phyloP scores from a whole-genome alignment of 1,284 basidiomycete genomes.

The Bjerkandera adusta region DNA sequence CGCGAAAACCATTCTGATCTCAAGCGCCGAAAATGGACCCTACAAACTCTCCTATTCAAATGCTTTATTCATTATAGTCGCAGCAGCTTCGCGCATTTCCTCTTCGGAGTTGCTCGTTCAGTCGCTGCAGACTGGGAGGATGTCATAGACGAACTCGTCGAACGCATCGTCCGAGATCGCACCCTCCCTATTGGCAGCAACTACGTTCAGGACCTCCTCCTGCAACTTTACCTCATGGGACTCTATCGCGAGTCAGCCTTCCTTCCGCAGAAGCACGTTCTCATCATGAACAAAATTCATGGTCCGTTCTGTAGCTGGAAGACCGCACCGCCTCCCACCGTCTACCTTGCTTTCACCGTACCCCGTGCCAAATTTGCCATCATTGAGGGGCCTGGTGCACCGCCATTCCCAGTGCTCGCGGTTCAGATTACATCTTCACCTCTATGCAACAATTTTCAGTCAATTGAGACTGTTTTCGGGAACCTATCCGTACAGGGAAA shows the following conservation, averaged over 20 bases:
- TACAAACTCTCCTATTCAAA: conserved; percentile 16
- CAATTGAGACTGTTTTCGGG: conserved; percentile 10
- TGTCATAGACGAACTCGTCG: background rate
- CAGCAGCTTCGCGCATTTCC: conserved; percentile 36
- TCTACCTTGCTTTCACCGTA: conserved; percentile 9
- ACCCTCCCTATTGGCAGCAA: conserved; percentile 1
- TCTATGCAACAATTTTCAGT: background rate
- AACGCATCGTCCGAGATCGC: conserved; percentile 1
- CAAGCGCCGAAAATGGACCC: background rate
- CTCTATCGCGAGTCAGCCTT: background rate
- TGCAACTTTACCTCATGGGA: conserved; percentile 10
- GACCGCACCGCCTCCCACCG: conserved; percentile 1
- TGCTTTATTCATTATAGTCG: conserved; percentile 43
- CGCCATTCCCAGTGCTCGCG: background rate
- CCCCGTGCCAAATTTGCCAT: background rate
- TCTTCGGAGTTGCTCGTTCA: background rate
- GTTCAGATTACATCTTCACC: background rate
- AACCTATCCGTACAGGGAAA: background rate
- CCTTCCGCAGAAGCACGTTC: background rate
- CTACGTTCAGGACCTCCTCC: conserved; percentile 8
- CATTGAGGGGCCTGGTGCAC: background rate
- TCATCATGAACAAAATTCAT: background rate
- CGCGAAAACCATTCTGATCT: conserved; percentile 29
- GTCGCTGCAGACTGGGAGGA: conserved; percentile 5
- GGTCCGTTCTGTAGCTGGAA: conserved; percentile 10